Conservation (phyloP, 2,329 filamentous ascomycete species). For the Nemania sp. region DNA sequence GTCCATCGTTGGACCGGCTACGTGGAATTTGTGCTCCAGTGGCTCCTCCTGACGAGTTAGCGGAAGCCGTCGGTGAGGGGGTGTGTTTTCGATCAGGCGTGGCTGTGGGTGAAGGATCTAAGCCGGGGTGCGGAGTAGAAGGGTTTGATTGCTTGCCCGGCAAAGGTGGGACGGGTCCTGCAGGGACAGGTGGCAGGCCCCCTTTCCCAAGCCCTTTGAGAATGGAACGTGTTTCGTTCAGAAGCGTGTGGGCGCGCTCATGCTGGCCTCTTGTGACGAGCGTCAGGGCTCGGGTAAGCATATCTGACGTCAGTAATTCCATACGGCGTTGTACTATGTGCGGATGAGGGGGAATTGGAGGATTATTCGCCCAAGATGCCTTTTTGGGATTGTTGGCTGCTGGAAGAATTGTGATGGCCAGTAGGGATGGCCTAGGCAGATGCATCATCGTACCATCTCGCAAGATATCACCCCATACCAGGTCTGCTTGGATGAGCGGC, state of each 20-base stretch:
- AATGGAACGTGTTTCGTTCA: slow-evolving; percentile 92
- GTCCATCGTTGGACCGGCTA: slow-evolving; percentile 58
- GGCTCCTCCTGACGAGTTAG: slow-evolving; percentile 46
- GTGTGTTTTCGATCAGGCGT: slow-evolving; percentile 60
- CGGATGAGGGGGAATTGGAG: slow-evolving; percentile 92
- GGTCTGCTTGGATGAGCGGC: slow-evolving; percentile 90
- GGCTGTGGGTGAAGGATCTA: slow-evolving; percentile 49
- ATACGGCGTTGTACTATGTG: slow-evolving; percentile 94
- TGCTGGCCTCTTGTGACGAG: slow-evolving; percentile 90
- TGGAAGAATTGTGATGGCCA: slow-evolving; percentile 95
- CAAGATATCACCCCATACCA: slow-evolving; percentile 90
- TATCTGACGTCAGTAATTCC: slow-evolving; percentile 96
- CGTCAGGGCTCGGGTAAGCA: slow-evolving; percentile 90
- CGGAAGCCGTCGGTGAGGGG: slow-evolving; percentile 57
- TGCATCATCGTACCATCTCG: slow-evolving; percentile 85
- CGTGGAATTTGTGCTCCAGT: slow-evolving; percentile 47
- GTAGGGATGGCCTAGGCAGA: slow-evolving; percentile 82
- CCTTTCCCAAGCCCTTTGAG: slow-evolving; percentile 95
- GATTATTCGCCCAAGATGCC: slow-evolving; percentile 64
- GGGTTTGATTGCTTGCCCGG: slow-evolving; percentile 47
- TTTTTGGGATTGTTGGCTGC: slow-evolving; percentile 64
- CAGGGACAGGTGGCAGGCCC: slow-evolving; percentile 76
- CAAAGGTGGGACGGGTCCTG: slow-evolving; percentile 34
- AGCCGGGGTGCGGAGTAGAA: slow-evolving; percentile 52
- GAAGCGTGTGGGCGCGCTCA: slow-evolving; percentile 87